A percentile compares a stretch with the other conserved stretches of the same genome.
Evolutionary conservation across 2,329 filamentous ascomycete genomes (phyloP).

Genomic region (Nothophaeocryptopus gaeumannii): DNA sequence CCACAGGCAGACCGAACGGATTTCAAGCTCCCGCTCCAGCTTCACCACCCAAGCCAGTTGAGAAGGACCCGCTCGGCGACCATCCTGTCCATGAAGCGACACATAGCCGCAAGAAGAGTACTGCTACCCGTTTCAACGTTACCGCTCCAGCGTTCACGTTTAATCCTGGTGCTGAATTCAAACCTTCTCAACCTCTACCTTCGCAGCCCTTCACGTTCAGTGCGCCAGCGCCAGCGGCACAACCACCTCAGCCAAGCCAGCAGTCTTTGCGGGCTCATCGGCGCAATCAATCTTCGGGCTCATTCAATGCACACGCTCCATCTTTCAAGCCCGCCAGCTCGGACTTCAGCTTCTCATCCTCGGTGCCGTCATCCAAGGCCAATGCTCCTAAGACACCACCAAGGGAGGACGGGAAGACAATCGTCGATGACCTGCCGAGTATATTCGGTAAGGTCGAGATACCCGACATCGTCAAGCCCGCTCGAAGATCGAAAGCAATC

Average conservation of each 20-base stretch:
- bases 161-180: slow-evolving; percentile 55
- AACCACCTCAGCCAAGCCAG: too few relatives aligned
- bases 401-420: slow-evolving; percentile 37
- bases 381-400: slow-evolving; percentile 8
- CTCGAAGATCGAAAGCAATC: slow-evolving; percentile 76
- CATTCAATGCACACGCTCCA: slow-evolving; percentile 60
- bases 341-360: slow-evolving; percentile 38
- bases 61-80: slow-evolving; percentile 25
- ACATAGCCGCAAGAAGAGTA: slow-evolving; percentile 46
- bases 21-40: slow-evolving; percentile 1
- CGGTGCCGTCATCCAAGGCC: slow-evolving; percentile 30
- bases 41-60: slow-evolving; percentile 11
- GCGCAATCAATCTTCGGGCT: slow-evolving; percentile 31
- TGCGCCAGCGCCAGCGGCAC: slow-evolving; percentile 19
- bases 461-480: slow-evolving; percentile 62
- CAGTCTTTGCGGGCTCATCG: slow-evolving; percentile 11
- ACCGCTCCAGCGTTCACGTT: slow-evolving; percentile 87
- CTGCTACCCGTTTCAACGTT: slow-evolving; percentile 74
- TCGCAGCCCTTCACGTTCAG: slow-evolving; percentile 18
- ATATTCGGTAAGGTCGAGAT: slow-evolving; percentile 53
- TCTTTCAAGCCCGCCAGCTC: slow-evolving; percentile 37
- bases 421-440: slow-evolving; percentile 29
- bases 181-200: slow-evolving; percentile 26
- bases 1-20: background rate
- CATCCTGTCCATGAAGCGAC: slow-evolving; percentile 66